These are phyloP conservation scores for Dothideomycetes sp. DNA, from an alignment of 2,329 filamentous ascomycete species.

Conservation along the genomic window DNA sequence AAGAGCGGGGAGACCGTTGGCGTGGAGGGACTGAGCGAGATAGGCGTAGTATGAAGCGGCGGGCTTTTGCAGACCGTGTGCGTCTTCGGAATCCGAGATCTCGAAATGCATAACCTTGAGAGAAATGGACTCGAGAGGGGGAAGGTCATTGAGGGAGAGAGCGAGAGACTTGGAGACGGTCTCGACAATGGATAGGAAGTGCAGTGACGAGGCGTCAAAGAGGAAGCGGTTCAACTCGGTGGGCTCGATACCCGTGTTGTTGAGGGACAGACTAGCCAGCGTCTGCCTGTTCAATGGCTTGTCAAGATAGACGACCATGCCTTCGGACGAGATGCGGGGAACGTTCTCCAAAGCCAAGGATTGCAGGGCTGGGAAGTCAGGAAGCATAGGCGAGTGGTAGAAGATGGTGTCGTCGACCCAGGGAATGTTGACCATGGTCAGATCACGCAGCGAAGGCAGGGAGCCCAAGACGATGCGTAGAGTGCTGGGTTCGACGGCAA, in stretches of 20 bases:
- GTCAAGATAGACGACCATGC: conserved; percentile 60
- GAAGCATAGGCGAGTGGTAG: conserved; percentile 50
- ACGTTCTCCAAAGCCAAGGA: conserved; percentile 64
- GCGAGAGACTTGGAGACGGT: conserved; percentile 50
- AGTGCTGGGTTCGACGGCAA: conserved; percentile 61
- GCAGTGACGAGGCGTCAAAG: conserved; percentile 47
- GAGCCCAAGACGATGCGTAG: conserved; percentile 62
- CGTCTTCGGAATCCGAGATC: conserved; percentile 55
- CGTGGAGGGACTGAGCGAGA: conserved; percentile 71
- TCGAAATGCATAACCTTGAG: conserved; percentile 73
- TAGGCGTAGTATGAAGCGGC: conserved; percentile 69
- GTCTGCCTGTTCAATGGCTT: conserved; percentile 49
- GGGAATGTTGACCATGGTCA: conserved; percentile 62
- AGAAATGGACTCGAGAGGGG: conserved; percentile 57
- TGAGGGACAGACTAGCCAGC: conserved; percentile 61
- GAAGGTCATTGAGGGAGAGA: conserved; percentile 37
- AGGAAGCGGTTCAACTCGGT: conserved; percentile 54
- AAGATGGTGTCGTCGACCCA: conserved; percentile 74
- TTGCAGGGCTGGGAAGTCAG: conserved; percentile 64
- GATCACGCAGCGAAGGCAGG: conserved; percentile 58
- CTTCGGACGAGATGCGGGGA: conserved; percentile 61
- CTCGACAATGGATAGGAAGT: conserved; percentile 49
- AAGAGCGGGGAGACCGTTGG: conserved; percentile 64
- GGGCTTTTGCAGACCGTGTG: conserved; percentile 48
- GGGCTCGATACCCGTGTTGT: conserved; percentile 60